Evolutionary conservation across 2,329 filamentous ascomycete genomes (phyloP), one percentile per base, ranked within the genome.

Genomic region (Phialophora expanda): DNA sequence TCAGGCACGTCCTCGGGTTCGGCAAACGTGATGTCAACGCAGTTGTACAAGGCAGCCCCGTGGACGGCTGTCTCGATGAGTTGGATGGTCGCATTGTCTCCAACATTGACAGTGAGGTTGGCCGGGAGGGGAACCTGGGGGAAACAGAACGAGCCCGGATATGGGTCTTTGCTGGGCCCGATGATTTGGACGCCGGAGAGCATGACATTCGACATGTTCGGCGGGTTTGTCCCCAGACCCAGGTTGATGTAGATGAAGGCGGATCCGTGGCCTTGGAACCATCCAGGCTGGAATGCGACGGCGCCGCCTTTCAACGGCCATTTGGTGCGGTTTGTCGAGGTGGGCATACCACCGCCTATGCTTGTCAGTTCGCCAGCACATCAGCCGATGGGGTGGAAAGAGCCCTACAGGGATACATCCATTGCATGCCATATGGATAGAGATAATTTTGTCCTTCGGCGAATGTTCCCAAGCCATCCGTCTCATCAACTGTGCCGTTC

Each of bases 31-130:
- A 98, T 96, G 75, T 98, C 94, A 72, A 96, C 93, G 76, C 95
- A 98, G 67, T 90, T 93, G 75, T 89, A 97, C 46, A 97, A 78
- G 4, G 91, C 84, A 1, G 92, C 93, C 2, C 93, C 93, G 75
- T 97, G 93, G 66, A 91, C 82, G 14, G 93, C 93, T 7, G 87
- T 79, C 82, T 96, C 92, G 28, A 97, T 88, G 2, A 97, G 79
- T 76, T 97, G 93, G 65, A 97, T 95, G 0, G 93, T 97, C 26
- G 92, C 93, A 75, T 91, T 89, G 79, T 97, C 91, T n/a, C 95
- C 95, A 0, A 89, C 81, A 56, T 90, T 88, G 55, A 92, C 89
- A 0, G 80, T 87, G 53, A 88, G 81, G 73, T 90, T 90, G 5
- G 81, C 83, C 0, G 95, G 95, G 48, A 98, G 81, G 1, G 93